Evolutionary conservation across 306 rosid genomes (phyloP).

Genomic region (Fragaria nilgerrensis): DNA sequence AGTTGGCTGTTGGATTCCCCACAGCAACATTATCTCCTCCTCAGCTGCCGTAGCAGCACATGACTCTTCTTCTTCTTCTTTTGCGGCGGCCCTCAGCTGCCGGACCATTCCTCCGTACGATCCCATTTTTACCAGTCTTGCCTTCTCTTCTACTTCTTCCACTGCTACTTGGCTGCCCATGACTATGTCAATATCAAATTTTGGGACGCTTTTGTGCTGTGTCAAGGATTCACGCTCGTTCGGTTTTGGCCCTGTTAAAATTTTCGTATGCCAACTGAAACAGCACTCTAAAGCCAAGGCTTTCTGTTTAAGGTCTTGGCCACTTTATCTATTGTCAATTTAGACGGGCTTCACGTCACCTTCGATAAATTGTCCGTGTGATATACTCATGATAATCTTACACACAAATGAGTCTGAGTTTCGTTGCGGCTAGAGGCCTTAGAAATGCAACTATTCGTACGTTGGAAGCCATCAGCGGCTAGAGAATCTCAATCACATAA

Average conservation of each 20-base stretch:
- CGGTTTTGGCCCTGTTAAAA: neutral
- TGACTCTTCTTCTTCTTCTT: neutral
- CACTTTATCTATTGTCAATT: too few relatives aligned
- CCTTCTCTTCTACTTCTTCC: constrained; percentile 27
- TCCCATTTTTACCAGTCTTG: constrained; percentile 26
- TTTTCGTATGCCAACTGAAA: too few relatives aligned
- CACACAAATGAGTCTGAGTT: too few relatives aligned
- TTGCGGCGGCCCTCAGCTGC: neutral
- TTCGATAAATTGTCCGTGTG: too few relatives aligned
- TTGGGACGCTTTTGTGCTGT: neutral
- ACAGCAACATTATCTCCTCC: constrained; percentile 82
- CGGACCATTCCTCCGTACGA: constrained; percentile 21
- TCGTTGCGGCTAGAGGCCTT: too few relatives aligned
- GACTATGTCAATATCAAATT: neutral
- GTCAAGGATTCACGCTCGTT: neutral
- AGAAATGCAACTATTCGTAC: too few relatives aligned
- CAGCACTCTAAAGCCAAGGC: too few relatives aligned
- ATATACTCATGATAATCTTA: too few relatives aligned
- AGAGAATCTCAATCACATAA: too few relatives aligned
- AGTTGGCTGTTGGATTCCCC: constrained; percentile 82
- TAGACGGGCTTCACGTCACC: too few relatives aligned
- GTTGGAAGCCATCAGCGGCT: too few relatives aligned
- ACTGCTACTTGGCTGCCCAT: neutral
- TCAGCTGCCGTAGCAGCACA: constrained; percentile 42
- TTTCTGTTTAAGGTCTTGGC: too few relatives aligned